Percentiles rank a stretch among this genome's conserved stretches.
These are phyloP conservation scores for Mesotaenium endlicherianum DNA, from an alignment of 139 green algal genomes.

Conservation along the genomic window DNA sequence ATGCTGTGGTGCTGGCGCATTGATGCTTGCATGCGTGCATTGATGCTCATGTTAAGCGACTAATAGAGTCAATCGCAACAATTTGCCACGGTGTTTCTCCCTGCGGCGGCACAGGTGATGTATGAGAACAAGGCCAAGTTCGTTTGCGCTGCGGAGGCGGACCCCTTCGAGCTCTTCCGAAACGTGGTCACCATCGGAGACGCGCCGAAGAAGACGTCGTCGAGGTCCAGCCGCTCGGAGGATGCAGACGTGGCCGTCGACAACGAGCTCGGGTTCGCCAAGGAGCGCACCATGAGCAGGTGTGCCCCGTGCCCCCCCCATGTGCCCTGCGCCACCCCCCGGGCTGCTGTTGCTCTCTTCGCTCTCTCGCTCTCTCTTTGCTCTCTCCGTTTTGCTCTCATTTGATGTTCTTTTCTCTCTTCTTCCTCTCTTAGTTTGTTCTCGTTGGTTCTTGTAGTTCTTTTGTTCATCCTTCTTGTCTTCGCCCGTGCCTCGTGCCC, in stretches of 20 bases:
- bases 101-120: conserved; percentile 51
- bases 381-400: neutral
- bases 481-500: too few species aligned
- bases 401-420: neutral
- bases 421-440: neutral
- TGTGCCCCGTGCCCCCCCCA: neutral
- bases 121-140: conserved; percentile 84
- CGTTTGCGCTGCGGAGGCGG: conserved; percentile 73
- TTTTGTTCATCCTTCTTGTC: too few species aligned
- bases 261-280: conserved; percentile 72
- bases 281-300: conserved; percentile 81
- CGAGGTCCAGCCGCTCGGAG: neutral
- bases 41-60: too few species aligned
- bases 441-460: too few species aligned
- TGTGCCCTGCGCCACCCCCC: too few species aligned
- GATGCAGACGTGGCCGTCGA: conserved; percentile 36
- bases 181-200: conserved; percentile 69
- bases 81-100: neutral
- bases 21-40: too few species aligned
- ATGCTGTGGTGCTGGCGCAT: too few species aligned
- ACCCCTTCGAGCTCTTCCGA: conserved; percentile 80
- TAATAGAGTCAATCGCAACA: too few species aligned
- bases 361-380: neutral
- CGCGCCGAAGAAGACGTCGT: neutral
- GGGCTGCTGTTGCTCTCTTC: neutral